Evolutionary conservation across 1,284 basidiomycete genomes (phyloP), one percentile per base, ranked within the genome.

Genomic region (Trametes pubescens): DNA sequence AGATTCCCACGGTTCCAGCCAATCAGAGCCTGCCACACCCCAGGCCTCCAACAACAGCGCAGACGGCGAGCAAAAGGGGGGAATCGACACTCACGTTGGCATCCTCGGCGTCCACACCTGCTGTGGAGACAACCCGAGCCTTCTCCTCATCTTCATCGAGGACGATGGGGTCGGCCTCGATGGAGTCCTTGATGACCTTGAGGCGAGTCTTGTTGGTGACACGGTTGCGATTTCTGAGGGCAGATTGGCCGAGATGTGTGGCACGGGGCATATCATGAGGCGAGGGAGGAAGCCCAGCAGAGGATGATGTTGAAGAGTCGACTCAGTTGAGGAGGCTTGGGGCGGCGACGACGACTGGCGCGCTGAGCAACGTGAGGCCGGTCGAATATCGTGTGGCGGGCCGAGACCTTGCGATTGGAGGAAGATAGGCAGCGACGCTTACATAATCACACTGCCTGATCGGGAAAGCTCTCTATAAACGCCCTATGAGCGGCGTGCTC

Each of bases 161-260:
- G 63, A 93, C 89, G 75, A 93, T 83, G 69, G 90, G 85, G 78
- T 94, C 92, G 57, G 89, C 88, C 75, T 94, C 93, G 80, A 93
- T 86, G 77, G 87, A 86, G 66, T 90, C 91, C 75, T 87, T 86
- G 75, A 88, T 83, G 81, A 95, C 89, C 81, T 89, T 89, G 74
- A 95, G 89, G 68, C 91, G 89, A 73, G 91, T 93, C 84, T 95
- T 95, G 83, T 94, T 94, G 78, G 92, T 95, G 80, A 95, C 90
- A 77, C 93, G 87, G 79, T 92, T 92, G 78, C 91, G 88, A 75
- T 91, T 92, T 77, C 91, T 84, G 79, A 92, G 89, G 70, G 89
- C 86, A 64, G 88, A 88, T 73, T 88, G 84, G 77, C 86, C 87
- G 79, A 87, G 78, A 78, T 85, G 86, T 73, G 87, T 87, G 78